Evolutionary conservation across 148 eudicot species (phyloP), one percentile per base, ranked within the genome.

Genomic region (Dysphania ambrosioides): DNA sequence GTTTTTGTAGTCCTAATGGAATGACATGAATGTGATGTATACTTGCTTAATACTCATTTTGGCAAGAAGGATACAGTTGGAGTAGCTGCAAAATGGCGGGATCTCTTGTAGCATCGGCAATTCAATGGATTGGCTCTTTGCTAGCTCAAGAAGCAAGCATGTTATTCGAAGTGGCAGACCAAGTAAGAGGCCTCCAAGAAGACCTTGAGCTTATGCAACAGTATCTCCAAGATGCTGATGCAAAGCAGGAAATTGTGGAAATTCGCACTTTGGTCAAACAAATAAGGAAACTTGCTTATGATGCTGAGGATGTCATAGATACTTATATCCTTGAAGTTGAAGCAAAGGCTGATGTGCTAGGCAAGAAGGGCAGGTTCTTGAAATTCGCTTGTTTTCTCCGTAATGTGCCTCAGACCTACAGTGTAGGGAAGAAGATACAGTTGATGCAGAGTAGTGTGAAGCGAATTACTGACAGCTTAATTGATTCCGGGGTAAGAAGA

Each of bases 241-340:
- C 77, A 15, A 75, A 36, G 18, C 32, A 2, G 51, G 71, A 63
- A 12, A 11, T 21, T 2, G 21, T 55, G 23, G 74, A 68, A 59
- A 56, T 61, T 42, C 2, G 35, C 10, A 24, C 34, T 76, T 69
- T 76, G 61, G 47, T 47, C 57, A 21, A 24, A 15, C 74, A 70
- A 58, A 26, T 76, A 2, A 76, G 79, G 40, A 59, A 59, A 56
- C 79, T 76, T 47, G 72, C 68, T 19, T 76, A 69, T 70, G 79
- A 76, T 60, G 68, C 49, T 15, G 78, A 73, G 41, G 76, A 73
- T n/a, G 38, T 73, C 4, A 73, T 73, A 18, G 76, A 73, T n/a
- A 35, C 72, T 23, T 76, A 76, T 35, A 61, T 76, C 53, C 60
- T 76, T 24, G 32, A 76, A 47, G 69, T 69, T 2, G 40, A 32